Evolutionary conservation across 768 basidiomycete genomes (phyloP).

Genomic region (Serendipita vermifera): DNA sequence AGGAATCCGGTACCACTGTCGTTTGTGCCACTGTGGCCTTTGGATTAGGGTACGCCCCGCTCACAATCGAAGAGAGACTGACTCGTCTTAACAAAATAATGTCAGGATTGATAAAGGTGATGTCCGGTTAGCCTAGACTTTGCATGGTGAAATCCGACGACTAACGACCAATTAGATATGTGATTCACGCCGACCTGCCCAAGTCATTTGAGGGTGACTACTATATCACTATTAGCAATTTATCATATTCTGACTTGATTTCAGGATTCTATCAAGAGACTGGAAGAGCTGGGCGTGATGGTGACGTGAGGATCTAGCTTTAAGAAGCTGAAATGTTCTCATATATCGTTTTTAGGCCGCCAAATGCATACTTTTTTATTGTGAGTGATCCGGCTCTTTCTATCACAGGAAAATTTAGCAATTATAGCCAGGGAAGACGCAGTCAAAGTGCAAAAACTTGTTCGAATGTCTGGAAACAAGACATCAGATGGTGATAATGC

Average conservation of each 20-base stretch:
- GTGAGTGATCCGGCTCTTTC: conserved; percentile 28
- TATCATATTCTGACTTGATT: conserved; percentile 9
- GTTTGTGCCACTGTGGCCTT: conserved; percentile 75
- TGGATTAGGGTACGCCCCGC: conserved; percentile 42
- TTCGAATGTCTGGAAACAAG: conserved; percentile 34
- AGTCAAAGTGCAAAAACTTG: conserved; percentile 38
- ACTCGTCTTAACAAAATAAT: no score
- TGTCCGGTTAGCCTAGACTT: conserved; percentile 37
- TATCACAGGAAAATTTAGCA: neutral
- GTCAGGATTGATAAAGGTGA: conserved; percentile 61
- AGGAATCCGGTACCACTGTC: conserved; percentile 47
- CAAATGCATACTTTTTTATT: conserved; percentile 74
- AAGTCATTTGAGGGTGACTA: conserved; percentile 66
- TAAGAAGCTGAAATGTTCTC: neutral
- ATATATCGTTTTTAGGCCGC: conserved; percentile 37
- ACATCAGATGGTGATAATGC: neutral
- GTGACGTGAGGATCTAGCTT: conserved; percentile 34
- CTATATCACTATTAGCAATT: neutral
- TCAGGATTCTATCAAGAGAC: conserved; percentile 81
- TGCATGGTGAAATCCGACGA: neutral
- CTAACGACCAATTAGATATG: conserved; percentile 34
- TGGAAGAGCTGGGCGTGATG: conserved; percentile 71
- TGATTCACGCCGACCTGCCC: conserved; percentile 71
- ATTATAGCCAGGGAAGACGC: conserved; percentile 62
- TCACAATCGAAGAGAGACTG: no score